These are phyloP conservation scores for Haplosporangium sp. DNA, from an alignment of 371 early-diverging fungal species.

Conservation along the genomic window DNA sequence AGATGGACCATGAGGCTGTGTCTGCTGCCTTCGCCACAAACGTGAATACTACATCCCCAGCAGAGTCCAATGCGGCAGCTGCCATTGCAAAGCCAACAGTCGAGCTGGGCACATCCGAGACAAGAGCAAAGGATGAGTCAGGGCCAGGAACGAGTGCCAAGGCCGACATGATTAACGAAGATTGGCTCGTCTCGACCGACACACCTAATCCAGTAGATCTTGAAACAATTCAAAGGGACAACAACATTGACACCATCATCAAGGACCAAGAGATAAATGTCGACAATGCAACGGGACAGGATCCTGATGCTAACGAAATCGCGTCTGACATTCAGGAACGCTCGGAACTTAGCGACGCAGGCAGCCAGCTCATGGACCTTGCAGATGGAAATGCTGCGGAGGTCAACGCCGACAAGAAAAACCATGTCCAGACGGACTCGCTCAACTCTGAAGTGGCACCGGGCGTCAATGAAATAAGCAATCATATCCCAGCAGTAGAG, in stretches of 20 bases:
- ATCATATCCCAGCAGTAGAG: background rate
- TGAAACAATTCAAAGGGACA: background rate
- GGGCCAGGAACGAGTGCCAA: background rate
- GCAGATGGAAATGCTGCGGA: constrained; percentile 17
- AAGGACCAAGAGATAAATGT: background rate
- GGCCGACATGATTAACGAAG: background rate
- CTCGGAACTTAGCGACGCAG: constrained; percentile 23
- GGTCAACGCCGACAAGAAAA: background rate
- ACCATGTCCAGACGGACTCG: too few species aligned
- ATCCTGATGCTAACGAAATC: constrained; percentile 25
- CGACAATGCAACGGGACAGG: background rate
- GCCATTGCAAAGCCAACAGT: background rate
- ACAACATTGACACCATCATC: constrained; percentile 2
- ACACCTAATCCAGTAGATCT: background rate
- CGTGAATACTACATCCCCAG: background rate
- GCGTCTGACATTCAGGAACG: constrained; percentile 53
- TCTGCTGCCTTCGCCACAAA: constrained; percentile 1
- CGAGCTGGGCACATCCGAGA: background rate
- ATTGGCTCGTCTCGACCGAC: background rate
- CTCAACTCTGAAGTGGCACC: too few species aligned
- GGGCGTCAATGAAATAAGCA: too few species aligned
- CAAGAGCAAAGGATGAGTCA: background rate
- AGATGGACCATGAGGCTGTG: constrained; percentile 14
- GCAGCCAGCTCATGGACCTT: background rate
- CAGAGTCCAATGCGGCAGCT: background rate